These are phyloP conservation scores for Neophaeococcomyces mojaviensis DNA, from an alignment of 2,329 filamentous ascomycete genomes.

Conservation along the genomic window DNA sequence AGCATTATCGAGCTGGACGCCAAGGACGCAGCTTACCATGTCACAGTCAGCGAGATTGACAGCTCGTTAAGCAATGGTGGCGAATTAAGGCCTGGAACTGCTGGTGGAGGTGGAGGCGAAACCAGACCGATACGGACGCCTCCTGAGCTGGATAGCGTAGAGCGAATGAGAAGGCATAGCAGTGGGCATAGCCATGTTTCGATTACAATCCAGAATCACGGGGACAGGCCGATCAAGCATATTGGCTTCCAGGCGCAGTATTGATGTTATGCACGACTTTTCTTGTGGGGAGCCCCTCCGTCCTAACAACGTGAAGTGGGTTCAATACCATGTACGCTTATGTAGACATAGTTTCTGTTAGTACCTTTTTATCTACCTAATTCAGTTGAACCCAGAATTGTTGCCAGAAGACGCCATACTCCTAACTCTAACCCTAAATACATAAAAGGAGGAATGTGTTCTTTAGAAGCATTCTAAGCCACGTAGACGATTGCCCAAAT, in stretches of 20 bases:
- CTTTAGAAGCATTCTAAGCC: no score
- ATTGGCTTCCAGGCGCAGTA: slow-evolving; percentile 10
- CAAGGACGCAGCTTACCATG: slow-evolving; percentile 9
- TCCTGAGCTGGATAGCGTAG: slow-evolving; percentile 15
- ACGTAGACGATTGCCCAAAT: no score
- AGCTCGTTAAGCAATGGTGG: background rate
- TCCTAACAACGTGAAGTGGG: no score
- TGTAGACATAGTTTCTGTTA: no score
- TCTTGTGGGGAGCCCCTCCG: no score
- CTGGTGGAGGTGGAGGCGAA: slow-evolving; percentile 7
- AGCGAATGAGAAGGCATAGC: slow-evolving; percentile 11
- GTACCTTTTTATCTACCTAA: no score
- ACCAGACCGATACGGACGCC: slow-evolving; percentile 14
- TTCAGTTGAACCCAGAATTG: no score
- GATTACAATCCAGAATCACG: slow-evolving; percentile 15
- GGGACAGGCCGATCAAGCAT: slow-evolving; percentile 11
- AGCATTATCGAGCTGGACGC: slow-evolving; percentile 15
- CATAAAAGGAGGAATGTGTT: no score
- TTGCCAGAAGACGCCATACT: no score
- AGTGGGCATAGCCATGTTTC: slow-evolving; percentile 8
- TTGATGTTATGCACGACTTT: no score
- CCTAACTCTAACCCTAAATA: no score
- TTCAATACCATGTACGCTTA: no score
- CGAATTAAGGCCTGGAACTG: slow-evolving; percentile 2
- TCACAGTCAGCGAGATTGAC: background rate